These are phyloP conservation scores for Aureoboletus auriporus DNA, from an alignment of 768 basidiomycete genomes.

Conservation along the genomic window DNA sequence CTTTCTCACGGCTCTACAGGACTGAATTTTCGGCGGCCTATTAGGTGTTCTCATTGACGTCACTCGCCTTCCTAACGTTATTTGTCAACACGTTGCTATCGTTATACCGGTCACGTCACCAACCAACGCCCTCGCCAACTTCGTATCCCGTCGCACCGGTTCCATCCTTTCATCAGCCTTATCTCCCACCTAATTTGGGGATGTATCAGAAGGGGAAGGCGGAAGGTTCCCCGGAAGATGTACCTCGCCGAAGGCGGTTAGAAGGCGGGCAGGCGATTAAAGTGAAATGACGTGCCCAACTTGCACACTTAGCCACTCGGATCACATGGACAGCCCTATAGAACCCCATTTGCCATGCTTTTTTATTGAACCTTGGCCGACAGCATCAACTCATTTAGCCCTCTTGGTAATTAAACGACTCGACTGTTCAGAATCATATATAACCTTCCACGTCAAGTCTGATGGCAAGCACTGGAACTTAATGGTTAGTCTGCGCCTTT, in stretches of 20 bases:
- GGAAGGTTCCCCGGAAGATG: slow-evolving; percentile 35
- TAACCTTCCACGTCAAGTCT: slow-evolving; percentile 9
- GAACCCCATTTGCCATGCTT: slow-evolving; percentile 20
- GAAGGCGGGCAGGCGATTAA: slow-evolving; percentile 54
- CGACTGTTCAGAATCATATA: slow-evolving; percentile 2
- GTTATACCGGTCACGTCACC: slow-evolving; percentile 67
- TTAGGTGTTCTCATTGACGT: slow-evolving; percentile 72
- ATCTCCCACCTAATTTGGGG: slow-evolving; percentile 51
- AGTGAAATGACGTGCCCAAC: slow-evolving; percentile 40
- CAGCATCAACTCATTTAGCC: slow-evolving; percentile 22
- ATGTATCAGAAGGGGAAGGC: slow-evolving; percentile 33
- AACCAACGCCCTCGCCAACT: slow-evolving; percentile 37
- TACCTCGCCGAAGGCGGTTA: slow-evolving; percentile 49
- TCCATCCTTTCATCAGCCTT: slow-evolving; percentile 44
- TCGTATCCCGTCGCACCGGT: slow-evolving; percentile 39
- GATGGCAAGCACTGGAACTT: slow-evolving; percentile 4
- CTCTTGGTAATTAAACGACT: slow-evolving; percentile 17
- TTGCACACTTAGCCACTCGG: slow-evolving; percentile 21
- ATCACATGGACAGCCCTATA: slow-evolving; percentile 23
- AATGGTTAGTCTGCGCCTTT: slow-evolving; percentile 10
- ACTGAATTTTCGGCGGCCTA: slow-evolving; percentile 13
- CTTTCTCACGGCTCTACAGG: slow-evolving; percentile 11
- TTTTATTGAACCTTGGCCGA: slow-evolving; percentile 12
- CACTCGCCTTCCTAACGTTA: slow-evolving; percentile 70
- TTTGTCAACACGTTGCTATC: slow-evolving; percentile 80